Percentiles rank a stretch among this genome's conserved stretches.
Conservation (phyloP, 768 basidiomycete species). For the Podaxis sp. region DNA sequence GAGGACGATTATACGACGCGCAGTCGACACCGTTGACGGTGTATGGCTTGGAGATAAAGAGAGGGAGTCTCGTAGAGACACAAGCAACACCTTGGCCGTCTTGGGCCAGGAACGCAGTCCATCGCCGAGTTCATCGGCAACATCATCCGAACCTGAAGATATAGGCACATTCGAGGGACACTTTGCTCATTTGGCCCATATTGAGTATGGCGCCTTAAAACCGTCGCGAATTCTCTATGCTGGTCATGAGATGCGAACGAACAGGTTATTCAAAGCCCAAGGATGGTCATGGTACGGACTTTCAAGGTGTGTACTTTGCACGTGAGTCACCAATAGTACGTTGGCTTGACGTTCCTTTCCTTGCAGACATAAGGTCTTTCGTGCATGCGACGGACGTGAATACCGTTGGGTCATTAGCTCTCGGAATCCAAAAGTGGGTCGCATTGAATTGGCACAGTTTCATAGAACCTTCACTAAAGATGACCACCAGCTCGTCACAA, state of each 20-base stretch:
- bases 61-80: background rate
- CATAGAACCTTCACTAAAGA: background rate
- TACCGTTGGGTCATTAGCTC: constrained; percentile 8
- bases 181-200: constrained; percentile 8
- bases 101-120: background rate
- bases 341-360: background rate
- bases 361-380: constrained; percentile 5
- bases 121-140: background rate
- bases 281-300: constrained; percentile 11
- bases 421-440: background rate
- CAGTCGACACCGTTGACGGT: constrained; percentile 8
- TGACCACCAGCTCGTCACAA: background rate
- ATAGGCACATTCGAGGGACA: background rate
- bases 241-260: constrained; percentile 3
- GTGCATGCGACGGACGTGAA: constrained; percentile 8
- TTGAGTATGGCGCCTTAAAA: constrained; percentile 4
- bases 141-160: background rate
- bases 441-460: background rate
- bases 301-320: background rate
- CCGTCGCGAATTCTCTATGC: constrained; percentile 8
- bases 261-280: background rate
- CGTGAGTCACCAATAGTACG: background rate
- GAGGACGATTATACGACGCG: constrained; percentile 6
- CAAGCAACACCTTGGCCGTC: background rate
- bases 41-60: constrained; percentile 7